Percentiles rank a stretch among this genome's conserved stretches.
These are phyloP conservation scores for Pilasporangium apinafurcum DNA, from an alignment of 352 stramenopile species.

Conservation along the genomic window DNA sequence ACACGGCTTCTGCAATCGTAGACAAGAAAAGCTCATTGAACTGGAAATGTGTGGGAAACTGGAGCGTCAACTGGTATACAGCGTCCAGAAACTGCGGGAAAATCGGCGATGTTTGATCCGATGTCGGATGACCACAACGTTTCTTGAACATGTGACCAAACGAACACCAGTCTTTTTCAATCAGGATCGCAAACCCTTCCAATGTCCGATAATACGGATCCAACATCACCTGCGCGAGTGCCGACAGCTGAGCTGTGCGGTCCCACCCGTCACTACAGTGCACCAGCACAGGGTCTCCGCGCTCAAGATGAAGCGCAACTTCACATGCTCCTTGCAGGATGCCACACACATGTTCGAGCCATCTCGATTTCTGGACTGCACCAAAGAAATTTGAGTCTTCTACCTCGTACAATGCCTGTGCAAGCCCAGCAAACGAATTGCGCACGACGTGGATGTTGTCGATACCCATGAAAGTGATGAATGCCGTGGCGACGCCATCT, in stretches of 20 bases:
- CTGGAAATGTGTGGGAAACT: slow-evolving; percentile 97
- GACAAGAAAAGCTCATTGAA: slow-evolving; percentile 95
- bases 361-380: slow-evolving; percentile 78
- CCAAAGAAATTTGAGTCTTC: slow-evolving; percentile 84
- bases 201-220: slow-evolving; percentile 79
- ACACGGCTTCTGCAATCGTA: slow-evolving; percentile 94
- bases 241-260: slow-evolving; percentile 68
- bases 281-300: slow-evolving; percentile 68
- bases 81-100: slow-evolving; percentile 99
- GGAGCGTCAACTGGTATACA: slow-evolving; percentile 95
- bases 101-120: slow-evolving; percentile 95
- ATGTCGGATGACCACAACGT: slow-evolving; percentile 66
- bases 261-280: slow-evolving; percentile 87
- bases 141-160: slow-evolving; percentile 89
- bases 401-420: slow-evolving; percentile 75
- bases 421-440: slow-evolving; percentile 57
- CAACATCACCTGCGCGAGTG: slow-evolving; percentile 78
- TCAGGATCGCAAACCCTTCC: slow-evolving; percentile 68
- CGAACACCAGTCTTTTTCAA: slow-evolving; percentile 85
- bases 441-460: slow-evolving; percentile 86
- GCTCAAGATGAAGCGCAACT: slow-evolving; percentile 69
- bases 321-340: slow-evolving; percentile 71
- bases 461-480: slow-evolving; percentile 86
- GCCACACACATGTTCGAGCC: slow-evolving; percentile 77
- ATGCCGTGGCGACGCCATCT: slow-evolving; percentile 55